Evolutionary conservation across 345 rosid species (phyloP).

Genomic region (Eucalyptus urophylla): DNA sequence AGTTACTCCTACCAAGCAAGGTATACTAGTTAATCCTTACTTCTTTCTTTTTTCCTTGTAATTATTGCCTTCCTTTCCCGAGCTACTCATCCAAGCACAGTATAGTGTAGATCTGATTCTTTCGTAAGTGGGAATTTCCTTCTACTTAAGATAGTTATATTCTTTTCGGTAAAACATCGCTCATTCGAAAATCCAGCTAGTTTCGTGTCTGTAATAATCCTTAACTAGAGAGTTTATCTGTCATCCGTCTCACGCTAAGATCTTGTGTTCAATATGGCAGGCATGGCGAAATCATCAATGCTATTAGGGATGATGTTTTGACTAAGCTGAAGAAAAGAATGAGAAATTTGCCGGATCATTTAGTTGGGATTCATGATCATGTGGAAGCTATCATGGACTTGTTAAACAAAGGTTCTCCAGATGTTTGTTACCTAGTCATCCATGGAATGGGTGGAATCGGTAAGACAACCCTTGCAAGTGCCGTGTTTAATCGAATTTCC

Average conservation of each 20-base stretch:
- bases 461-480: not conserved
- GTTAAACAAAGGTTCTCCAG: not conserved
- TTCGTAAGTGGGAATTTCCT: not conserved
- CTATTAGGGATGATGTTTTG: not conserved
- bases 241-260: not conserved
- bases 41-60: not conserved
- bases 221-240: not conserved
- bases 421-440: not conserved
- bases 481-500: not conserved
- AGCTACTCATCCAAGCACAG: not conserved
- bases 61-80: not conserved
- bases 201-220: not conserved
- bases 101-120: not conserved
- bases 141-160: not conserved
- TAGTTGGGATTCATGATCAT: not conserved
- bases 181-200: not conserved
- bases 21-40: not conserved
- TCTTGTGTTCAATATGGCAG: not conserved
- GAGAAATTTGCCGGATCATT: not conserved
- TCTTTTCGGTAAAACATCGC: rapidly evolving
- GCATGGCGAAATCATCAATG: not conserved
- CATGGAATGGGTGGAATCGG: not conserved
- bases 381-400: not conserved
- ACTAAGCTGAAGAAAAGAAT: not conserved
- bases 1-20: not conserved